These are phyloP conservation scores for Coemansia sp. DNA, from an alignment of 192 early-diverging fungal species.

Conservation along the genomic window DNA sequence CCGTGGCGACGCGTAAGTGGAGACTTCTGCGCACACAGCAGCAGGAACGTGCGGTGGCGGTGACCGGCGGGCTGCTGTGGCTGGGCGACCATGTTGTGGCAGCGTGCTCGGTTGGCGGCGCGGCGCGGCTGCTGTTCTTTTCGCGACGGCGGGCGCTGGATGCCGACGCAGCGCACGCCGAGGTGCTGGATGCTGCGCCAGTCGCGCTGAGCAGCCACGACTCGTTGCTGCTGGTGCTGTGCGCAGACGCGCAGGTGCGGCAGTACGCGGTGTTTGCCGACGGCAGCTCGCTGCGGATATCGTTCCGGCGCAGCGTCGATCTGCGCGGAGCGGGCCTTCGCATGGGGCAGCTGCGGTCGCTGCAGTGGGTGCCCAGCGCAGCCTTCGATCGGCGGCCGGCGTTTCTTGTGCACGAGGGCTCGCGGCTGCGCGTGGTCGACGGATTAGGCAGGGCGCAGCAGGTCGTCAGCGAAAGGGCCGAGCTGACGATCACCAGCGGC, in stretches of 20 bases:
- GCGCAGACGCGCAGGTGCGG: conserved; percentile 14
- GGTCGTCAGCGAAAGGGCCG: conserved; percentile 18
- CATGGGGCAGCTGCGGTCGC: conserved; percentile 29
- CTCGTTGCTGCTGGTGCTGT: conserved; percentile 29
- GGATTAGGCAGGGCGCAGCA: background rate
- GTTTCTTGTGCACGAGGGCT: conserved; percentile 44
- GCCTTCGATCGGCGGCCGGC: conserved; percentile 25
- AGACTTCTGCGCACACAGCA: conserved; percentile 86
- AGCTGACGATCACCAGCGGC: conserved; percentile 32
- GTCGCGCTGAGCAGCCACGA: conserved; percentile 32
- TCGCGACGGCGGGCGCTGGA: conserved; percentile 30
- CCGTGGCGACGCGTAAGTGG: conserved; percentile 70
- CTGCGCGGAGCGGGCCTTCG: conserved; percentile 11
- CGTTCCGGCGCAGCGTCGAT: conserved; percentile 16
- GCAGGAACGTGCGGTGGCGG: conserved; percentile 38
- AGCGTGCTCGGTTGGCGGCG: conserved; percentile 16
- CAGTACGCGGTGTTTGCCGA: conserved; percentile 41
- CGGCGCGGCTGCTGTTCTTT: conserved; percentile 32
- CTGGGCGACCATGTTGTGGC: conserved; percentile 36
- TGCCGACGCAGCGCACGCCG: conserved; percentile 13
- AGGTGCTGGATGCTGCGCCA: conserved; percentile 19
- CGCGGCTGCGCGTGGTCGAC: conserved; percentile 22
- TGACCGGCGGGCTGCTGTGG: conserved; percentile 48
- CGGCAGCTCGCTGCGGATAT: conserved; percentile 18
- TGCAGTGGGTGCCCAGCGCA: conserved; percentile 52